Base-by-base conservation (phyloP, 169 alveolate genomes). In the Toxoplasma gondii region DNA sequence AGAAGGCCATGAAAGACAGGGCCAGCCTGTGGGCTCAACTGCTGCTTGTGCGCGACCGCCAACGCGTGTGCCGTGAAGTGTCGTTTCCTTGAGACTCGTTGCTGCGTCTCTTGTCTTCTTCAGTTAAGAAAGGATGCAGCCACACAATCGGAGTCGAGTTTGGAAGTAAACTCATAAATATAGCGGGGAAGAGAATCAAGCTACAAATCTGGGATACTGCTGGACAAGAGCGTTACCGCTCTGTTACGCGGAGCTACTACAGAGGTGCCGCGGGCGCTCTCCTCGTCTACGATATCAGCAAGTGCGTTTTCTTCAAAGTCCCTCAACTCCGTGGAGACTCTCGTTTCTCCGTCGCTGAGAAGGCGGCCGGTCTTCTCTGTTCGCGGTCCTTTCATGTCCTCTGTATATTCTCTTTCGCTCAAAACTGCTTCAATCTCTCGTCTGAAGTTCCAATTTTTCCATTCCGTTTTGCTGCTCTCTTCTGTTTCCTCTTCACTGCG, bases 191-290 rank as follows among this genome's bases (percentile, higher is more conserved):
- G 93, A 92, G 97, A 2, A 97, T 97, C 70, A 98, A 98, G 94
- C 97, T 98, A 54, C 98, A 98, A 95, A 97, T 98, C 70, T 98
- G 99, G 99, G 99, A 99, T 94, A 99, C 99, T 4, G 99, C 99
- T 0, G 98, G 99, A 34, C 97, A 98, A 88, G 98, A 97, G 93
- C 53, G 98, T 53, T 98, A 96, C 83, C 92, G 98, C 49, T 95
- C 97, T 54, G 97, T 98, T 7, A 98, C 99, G 41, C 93, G 98
- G 80, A 95, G 97, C 67, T 98, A 98, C 93, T 98, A 98, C 93
- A 94, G 99, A 96, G 99, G 99, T n/a, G 99, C 99, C 24, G 99
- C 98, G 7, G 99, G 98, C 5, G 99, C 99, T 5, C 93, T 98
- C 1, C 90, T 98, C 19, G 98, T 98, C 54, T 98, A 97, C 91